These are phyloP conservation scores for Penicillium riverlandense DNA, from an alignment of 495 filamentous ascomycete genomes.

Conservation along the genomic window DNA sequence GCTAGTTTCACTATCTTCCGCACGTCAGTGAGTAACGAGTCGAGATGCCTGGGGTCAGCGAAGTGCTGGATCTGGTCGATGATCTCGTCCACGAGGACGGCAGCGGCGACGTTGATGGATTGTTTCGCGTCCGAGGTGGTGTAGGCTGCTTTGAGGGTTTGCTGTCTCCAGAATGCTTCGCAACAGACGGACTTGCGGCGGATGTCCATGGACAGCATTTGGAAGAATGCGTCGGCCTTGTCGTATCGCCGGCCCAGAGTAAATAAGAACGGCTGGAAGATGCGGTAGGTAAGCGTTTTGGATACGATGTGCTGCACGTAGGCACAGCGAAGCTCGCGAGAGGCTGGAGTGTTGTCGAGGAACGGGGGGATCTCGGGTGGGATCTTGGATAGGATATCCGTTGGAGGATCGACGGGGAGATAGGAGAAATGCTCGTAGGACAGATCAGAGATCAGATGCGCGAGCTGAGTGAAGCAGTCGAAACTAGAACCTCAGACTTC, in stretches of 20 bases:
- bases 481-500: slow-evolving; percentile 30
- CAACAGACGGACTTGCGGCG: slow-evolving; percentile 54
- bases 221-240: slow-evolving; percentile 56
- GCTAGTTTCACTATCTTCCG: slow-evolving; percentile 56
- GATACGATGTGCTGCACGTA: slow-evolving; percentile 56
- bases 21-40: slow-evolving; percentile 43
- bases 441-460: slow-evolving; percentile 50
- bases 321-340: slow-evolving; percentile 49
- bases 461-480: slow-evolving; percentile 52
- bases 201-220: slow-evolving; percentile 54
- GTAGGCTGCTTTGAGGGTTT: slow-evolving; percentile 58
- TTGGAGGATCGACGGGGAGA: slow-evolving; percentile 49
- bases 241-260: slow-evolving; percentile 54
- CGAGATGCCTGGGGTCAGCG: slow-evolving; percentile 46
- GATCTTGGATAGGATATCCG: slow-evolving; percentile 44
- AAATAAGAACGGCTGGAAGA: slow-evolving; percentile 61
- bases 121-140: slow-evolving; percentile 55
- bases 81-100: slow-evolving; percentile 56
- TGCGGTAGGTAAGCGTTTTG: slow-evolving; percentile 51
- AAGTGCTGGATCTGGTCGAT: slow-evolving; percentile 52
- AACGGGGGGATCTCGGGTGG: slow-evolving; percentile 51
- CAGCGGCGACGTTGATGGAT: slow-evolving; percentile 52
- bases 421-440: slow-evolving; percentile 51
- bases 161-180: slow-evolving; percentile 58
- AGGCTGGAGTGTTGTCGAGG: slow-evolving; percentile 43